Evolutionary conservation across 2,329 filamentous ascomycete species (phyloP).

Genomic region (Aspergillus caelatus): DNA sequence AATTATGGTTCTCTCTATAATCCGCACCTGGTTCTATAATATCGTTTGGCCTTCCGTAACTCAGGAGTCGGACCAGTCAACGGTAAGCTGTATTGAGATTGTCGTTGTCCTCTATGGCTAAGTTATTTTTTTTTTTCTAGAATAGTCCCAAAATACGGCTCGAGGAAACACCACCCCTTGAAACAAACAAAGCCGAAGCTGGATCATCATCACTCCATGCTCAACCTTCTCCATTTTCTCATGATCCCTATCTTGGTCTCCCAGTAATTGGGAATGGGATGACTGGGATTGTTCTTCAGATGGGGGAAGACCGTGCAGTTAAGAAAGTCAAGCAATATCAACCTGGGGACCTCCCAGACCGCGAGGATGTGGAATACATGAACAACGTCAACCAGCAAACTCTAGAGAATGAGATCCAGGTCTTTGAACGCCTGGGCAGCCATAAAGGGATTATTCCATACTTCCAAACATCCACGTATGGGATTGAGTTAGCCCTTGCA

Average conservation of each 20-base stretch:
- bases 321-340: constrained; percentile 13
- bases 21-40: background rate
- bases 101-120: background rate
- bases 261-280: constrained; percentile 13
- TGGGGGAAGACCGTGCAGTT: constrained; percentile 15
- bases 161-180: background rate
- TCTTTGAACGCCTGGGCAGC: constrained; percentile 20
- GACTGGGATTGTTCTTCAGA: constrained; percentile 11
- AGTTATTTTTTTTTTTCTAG: background rate
- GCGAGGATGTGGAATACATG: constrained; percentile 26
- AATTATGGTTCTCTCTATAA: background rate
- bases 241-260: constrained; percentile 11
- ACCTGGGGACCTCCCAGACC: background rate
- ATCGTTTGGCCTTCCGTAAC: constrained; percentile 1
- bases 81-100: background rate
- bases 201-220: background rate
- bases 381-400: constrained; percentile 21
- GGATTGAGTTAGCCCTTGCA: constrained; percentile 22
- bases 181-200: background rate
- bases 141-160: background rate
- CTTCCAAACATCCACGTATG: constrained; percentile 20
- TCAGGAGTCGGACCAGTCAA: constrained; percentile 1
- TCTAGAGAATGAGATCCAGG: constrained; percentile 21
- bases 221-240: background rate
- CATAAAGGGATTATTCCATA: constrained; percentile 21